A percentile compares a stretch with the other conserved stretches of the same genome.
Evolutionary conservation across 208 protist species (phyloP).

Genomic region (Zelonia costaricensis): DNA sequence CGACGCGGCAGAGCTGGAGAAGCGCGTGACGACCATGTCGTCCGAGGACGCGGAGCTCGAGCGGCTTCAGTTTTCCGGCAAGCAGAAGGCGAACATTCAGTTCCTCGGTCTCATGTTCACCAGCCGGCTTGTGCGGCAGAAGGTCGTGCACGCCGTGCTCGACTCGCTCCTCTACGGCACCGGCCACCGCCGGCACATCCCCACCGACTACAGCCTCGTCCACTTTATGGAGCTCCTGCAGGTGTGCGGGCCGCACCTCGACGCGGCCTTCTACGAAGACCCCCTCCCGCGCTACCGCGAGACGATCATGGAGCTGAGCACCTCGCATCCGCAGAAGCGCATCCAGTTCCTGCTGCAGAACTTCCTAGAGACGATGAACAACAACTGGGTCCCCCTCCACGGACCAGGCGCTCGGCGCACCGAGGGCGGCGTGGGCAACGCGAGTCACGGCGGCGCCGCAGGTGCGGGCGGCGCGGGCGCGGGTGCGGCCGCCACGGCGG

Average conservation of each 20-base stretch:
- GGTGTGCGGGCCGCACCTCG: constrained; percentile 66
- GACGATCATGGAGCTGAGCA: constrained; percentile 53
- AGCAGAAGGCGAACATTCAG: constrained; percentile 87
- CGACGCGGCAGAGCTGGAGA: constrained; percentile 44
- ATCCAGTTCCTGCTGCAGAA: constrained; percentile 83
- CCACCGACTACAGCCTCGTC: constrained; percentile 67
- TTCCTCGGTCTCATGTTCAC: constrained; percentile 83
- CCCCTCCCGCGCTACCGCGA: constrained; percentile 42
- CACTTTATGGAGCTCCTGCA: constrained; percentile 86
- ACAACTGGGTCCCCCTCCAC: constrained; percentile 78
- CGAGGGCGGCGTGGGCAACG: constrained; percentile 1
- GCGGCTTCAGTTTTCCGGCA: constrained; percentile 61
- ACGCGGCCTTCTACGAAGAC: constrained; percentile 40
- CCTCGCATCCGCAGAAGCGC: constrained; percentile 57
- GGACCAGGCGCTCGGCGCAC: constrained; percentile 29
- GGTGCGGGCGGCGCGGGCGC: background rate
- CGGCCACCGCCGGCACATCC: constrained; percentile 55
- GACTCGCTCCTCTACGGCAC: constrained; percentile 74
- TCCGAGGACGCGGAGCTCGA: constrained; percentile 62
- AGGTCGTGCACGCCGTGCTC: constrained; percentile 66
- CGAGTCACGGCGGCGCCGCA: background rate
- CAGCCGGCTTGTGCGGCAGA: constrained; percentile 52
- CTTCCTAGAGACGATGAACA: constrained; percentile 78
- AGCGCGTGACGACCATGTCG: constrained; percentile 41
- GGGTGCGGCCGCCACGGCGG: no score